Evolutionary conservation across 2,329 filamentous ascomycete genomes (phyloP), one percentile per base, ranked within the genome.

Genomic region (Colletotrichum sp.): DNA sequence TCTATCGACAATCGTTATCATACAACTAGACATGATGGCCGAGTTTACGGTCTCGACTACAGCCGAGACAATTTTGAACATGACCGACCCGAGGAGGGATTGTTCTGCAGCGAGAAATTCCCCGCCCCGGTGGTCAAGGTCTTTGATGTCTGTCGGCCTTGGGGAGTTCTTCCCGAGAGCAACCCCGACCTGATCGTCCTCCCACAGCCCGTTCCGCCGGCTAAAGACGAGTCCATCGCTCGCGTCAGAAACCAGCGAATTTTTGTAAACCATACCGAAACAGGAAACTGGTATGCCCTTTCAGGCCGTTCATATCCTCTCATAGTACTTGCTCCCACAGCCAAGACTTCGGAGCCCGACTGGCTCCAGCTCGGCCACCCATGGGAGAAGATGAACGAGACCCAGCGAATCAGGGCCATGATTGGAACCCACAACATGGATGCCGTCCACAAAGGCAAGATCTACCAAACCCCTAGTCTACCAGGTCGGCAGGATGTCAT

Each of bases 251-350:
- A 89, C 77, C 89, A 90, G 77, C 92, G 91, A 72, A 92, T 98
- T 1, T 98, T 97, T 81, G 90, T 99, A 75, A 98, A 98, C 82
- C 94, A 93, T 79, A 98, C 96, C 3, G 92, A 94, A 72, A 88
- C 89, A n/a, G 96, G 96, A 34, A 94, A 94, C 76, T 99, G 96
- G 96, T 99, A 96, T 83, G 97, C 96, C 36, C 90, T 99, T 85
- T 98, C 96, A 2, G 96, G 98, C 74, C 90, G 89, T 55, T 92
- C 92, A 10, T 99, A 98, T 80, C 97, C 97, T 5, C 90, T 96
- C 12, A 95, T 98, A 32, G 93, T 96, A 26, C 92, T 95, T 69
- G 93, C 89, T 0, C 88, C 89, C 0, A 78, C 82, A 4, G 91
- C 87, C 26, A 86, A 84, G 77, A 86, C 88, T 58, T 86, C 86